These are phyloP conservation scores for Volvox africanus DNA, from an alignment of 139 green algal genomes.

Conservation along the genomic window DNA sequence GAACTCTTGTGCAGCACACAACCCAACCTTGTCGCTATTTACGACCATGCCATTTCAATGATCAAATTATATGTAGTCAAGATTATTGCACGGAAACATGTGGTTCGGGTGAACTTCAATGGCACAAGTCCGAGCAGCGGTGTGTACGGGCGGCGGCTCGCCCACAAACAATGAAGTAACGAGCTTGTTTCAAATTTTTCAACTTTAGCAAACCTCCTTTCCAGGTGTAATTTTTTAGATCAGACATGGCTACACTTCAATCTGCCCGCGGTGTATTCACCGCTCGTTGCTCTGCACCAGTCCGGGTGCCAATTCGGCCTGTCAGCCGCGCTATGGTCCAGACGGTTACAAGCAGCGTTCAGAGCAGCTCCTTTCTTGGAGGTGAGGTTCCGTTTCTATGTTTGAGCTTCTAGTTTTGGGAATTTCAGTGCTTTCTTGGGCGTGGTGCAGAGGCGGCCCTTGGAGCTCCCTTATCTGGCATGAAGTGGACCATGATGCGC, in stretches of 20 bases:
- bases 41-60: too few species aligned
- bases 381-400: neutral
- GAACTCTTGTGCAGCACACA: too few species aligned
- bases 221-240: neutral
- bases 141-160: too few species aligned
- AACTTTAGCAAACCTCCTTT: neutral
- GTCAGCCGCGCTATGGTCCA: neutral
- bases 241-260: conserved; percentile 40
- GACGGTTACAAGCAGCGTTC: neutral
- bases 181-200: too few species aligned
- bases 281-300: conserved; percentile 14
- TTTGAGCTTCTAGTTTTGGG: neutral
- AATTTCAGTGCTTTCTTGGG: neutral
- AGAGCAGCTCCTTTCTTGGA: conserved; percentile 34
- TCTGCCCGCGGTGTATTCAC: neutral
- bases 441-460: conserved; percentile 54
- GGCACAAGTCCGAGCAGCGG: too few species aligned
- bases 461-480: conserved; percentile 52
- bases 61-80: too few species aligned
- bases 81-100: too few species aligned
- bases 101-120: too few species aligned
- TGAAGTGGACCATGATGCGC: conserved; percentile 89
- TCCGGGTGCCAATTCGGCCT: neutral
- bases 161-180: too few species aligned
- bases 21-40: too few species aligned